Evolutionary conservation across 331 rosid species (phyloP), one percentile per base, ranked within the genome.

Genomic region (Quercus tomentella): DNA sequence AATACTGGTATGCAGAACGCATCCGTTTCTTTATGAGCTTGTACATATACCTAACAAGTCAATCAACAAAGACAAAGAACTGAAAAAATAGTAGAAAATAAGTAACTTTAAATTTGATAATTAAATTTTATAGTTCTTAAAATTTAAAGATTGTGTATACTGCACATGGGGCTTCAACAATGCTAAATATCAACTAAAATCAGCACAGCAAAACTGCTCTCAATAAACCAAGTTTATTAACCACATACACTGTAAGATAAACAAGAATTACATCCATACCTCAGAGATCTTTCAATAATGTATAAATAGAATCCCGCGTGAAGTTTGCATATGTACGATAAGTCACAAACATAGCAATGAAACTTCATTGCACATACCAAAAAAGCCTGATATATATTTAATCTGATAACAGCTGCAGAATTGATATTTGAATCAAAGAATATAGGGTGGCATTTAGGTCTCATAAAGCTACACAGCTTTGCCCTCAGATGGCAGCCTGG

Each of bases 401-500:
- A 83, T 88, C 93, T 89, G 81, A 95, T 93, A 76, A 91, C 96
- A 77, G 86, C 92, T 25, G 89, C 93, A 9, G 97, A 91, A 82
- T 95, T 95, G 80, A 95, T 88, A 74, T 95, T 93, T 76, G 91
- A 84, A 88, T 95, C 98, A 2, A 85, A 95, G 88, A 92, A 95
- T 77, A 95, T 76, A 8, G 97, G 92, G 88, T 92, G 94, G 61
- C 98, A 41, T 41, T 41, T 41, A 41, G 49, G 49, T 41, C 49
- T 41, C 49, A 41, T 41, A 41, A 41, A 41, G 49, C 49, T 41
- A 41, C 49, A 41, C 49, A 41, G 49, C 49, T 8, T 41, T 8
- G 12, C 49, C 49, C 12, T 41, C 49, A 41, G 49, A 41, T 41
- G 49, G 49, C 49, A 0, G 12, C 49, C 12, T 41, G 49, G 49